A percentile compares a stretch with the other conserved stretches of the same genome.
Conservation (phyloP, 176 grass and related monocot genomes). For the Oryza australiensis region DNA sequence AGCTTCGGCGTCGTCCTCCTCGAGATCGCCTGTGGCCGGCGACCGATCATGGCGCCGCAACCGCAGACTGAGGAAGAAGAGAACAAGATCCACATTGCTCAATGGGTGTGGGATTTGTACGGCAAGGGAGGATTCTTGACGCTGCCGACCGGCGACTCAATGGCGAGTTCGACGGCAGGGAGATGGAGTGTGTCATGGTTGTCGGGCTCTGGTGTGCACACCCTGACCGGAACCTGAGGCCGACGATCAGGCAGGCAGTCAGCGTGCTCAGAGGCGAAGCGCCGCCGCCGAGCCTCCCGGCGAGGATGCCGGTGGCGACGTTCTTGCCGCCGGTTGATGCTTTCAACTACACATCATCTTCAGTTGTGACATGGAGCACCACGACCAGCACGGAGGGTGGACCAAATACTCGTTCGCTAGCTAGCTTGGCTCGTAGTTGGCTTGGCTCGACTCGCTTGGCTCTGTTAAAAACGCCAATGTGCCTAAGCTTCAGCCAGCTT, state of each 20-base stretch:
- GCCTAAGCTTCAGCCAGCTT: no score
- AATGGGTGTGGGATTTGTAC: background rate
- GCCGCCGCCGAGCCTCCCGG: conserved; percentile 16
- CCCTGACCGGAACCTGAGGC: conserved; percentile 30
- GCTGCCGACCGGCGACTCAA: background rate
- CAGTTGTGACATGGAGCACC: background rate
- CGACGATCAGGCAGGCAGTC: conserved; percentile 44
- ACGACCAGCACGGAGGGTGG: background rate
- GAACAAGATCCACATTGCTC: background rate
- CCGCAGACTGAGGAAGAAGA: no score
- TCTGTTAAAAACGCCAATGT: no score
- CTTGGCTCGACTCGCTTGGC: no score
- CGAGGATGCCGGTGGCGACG: conserved; percentile 31
- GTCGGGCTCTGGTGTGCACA: conserved; percentile 48
- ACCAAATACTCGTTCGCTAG: no score
- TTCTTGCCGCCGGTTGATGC: conserved; percentile 2
- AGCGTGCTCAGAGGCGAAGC: conserved; percentile 22
- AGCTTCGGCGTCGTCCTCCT: no score
- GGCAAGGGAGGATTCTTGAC: background rate
- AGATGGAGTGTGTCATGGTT: background rate
- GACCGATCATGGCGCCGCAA: no score
- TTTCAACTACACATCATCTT: conserved; percentile 8
- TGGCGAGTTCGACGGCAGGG: background rate
- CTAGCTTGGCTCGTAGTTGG: no score
- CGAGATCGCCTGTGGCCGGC: no score